A percentile compares a stretch with the other conserved stretches of the same genome.
These are phyloP conservation scores for Podospora bellae-mahoneyi DNA, from an alignment of 495 filamentous ascomycete genomes.

Conservation along the genomic window DNA sequence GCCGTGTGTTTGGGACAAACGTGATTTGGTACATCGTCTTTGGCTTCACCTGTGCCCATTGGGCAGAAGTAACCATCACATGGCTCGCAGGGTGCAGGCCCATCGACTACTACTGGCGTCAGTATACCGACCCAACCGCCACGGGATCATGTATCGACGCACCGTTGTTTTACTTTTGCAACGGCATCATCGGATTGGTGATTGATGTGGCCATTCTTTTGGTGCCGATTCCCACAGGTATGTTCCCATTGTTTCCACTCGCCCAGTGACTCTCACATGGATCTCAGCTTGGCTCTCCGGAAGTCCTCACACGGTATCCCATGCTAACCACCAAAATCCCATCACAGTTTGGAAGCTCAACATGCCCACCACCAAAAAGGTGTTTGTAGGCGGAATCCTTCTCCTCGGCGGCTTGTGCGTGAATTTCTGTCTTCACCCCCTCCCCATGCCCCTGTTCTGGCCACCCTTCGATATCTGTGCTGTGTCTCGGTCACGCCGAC, in stretches of 20 bases:
- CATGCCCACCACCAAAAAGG: conserved; percentile 37
- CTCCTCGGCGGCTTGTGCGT: conserved; percentile 41
- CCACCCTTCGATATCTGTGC: not conserved
- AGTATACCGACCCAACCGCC: conserved; percentile 24
- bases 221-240: conserved; percentile 40
- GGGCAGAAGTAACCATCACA: conserved; percentile 26
- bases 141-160: conserved; percentile 25
- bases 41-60: conserved; percentile 17
- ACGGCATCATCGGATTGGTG: conserved; percentile 31
- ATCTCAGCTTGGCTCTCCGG: not conserved
- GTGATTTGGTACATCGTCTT: conserved; percentile 23
- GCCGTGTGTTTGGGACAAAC: conserved; percentile 23
- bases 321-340: conserved; percentile 5
- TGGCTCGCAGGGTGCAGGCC: conserved; percentile 25
- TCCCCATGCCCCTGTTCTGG: not conserved
- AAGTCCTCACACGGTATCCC: conserved; percentile 5
- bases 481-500: not conserved
- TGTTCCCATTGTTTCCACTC: conserved; percentile 3
- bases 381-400: conserved; percentile 42
- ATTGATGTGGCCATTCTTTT: conserved; percentile 44
- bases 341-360: conserved; percentile 33
- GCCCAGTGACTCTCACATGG: not conserved
- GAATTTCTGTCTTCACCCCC: conserved; percentile 13
- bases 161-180: conserved; percentile 25
- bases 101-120: conserved; percentile 23